Conservation (phyloP, 202 grass and related monocot genomes). For the Digitaria exilis region DNA sequence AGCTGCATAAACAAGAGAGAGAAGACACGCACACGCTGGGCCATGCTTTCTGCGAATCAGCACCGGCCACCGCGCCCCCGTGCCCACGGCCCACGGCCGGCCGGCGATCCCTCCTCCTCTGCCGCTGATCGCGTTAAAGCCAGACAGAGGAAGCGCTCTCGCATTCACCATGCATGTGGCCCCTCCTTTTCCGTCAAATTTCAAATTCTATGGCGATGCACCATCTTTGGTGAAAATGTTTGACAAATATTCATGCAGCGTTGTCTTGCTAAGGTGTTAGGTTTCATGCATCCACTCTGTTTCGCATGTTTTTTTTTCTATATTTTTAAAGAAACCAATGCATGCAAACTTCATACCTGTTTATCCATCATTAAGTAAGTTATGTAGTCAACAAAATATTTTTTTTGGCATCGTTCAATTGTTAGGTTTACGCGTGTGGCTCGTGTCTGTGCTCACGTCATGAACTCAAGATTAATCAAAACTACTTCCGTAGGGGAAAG, state of each 20-base stretch:
- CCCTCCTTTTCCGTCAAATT: not conserved
- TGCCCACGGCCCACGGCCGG: not conserved
- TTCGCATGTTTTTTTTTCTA: no score
- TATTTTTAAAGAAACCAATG: no score
- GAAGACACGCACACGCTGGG: conserved; percentile 1
- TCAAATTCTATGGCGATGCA: not conserved
- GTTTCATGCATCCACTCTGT: no score
- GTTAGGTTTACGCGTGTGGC: no score
- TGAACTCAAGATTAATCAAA: no score
- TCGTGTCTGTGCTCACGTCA: no score
- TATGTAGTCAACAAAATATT: no score
- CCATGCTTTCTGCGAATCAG: conserved; percentile 35
- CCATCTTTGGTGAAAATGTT: not conserved
- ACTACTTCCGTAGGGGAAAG: no score
- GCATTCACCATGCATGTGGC: not conserved
- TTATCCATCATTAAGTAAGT: no score
- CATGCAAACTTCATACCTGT: no score
- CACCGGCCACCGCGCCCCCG: conserved; percentile 41
- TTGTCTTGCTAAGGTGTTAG: no score
- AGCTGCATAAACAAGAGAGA: conserved; percentile 3
- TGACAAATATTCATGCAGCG: not conserved
- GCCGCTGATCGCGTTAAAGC: not conserved
- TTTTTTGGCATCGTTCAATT: no score
- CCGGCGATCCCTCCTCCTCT: not conserved
- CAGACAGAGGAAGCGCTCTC: not conserved